Evolutionary conservation across 2,329 filamentous ascomycete species (phyloP).

Genomic region (Coleophoma cylindrospora): DNA sequence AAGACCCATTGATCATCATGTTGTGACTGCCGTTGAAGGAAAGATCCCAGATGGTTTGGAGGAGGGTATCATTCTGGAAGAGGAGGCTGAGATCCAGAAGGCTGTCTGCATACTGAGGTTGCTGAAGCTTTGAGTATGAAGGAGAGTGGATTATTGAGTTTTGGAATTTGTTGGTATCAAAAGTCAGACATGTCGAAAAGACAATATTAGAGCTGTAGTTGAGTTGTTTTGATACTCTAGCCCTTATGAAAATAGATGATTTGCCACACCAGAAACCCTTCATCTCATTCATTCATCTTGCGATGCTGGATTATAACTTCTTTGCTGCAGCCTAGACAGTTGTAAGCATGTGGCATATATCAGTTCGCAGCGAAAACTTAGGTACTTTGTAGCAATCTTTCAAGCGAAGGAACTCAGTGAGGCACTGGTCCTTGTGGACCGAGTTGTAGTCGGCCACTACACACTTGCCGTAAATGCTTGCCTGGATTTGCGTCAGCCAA

Average conservation of each 20-base stretch:
- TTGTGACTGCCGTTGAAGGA: constrained; percentile 53
- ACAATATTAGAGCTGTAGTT: no score
- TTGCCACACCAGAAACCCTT: not conserved
- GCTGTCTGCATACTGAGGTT: constrained; percentile 74
- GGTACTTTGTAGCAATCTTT: constrained; percentile 83
- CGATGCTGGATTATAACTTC: constrained; percentile 30
- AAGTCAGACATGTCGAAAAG: no score
- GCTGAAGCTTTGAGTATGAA: constrained; percentile 56
- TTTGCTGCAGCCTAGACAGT: constrained; percentile 43
- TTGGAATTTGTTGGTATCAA: no score
- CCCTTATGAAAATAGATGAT: no score
- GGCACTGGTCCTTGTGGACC: constrained; percentile 86
- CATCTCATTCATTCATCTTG: not conserved
- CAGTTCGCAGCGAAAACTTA: constrained; percentile 15
- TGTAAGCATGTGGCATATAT: no score
- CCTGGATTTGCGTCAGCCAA: constrained; percentile 43
- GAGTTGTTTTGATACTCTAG: not conserved
- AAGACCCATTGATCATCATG: constrained; percentile 68
- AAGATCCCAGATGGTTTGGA: constrained; percentile 40
- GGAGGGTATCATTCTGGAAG: constrained; percentile 66
- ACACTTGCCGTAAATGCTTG: constrained; percentile 84
- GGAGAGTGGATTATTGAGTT: no score
- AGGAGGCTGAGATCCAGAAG: constrained; percentile 82
- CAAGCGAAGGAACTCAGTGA: constrained; percentile 74
- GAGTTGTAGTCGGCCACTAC: constrained; percentile 86